These are phyloP conservation scores for Phycomyces nitens DNA, from an alignment of 192 early-diverging fungal species.

Conservation along the genomic window DNA sequence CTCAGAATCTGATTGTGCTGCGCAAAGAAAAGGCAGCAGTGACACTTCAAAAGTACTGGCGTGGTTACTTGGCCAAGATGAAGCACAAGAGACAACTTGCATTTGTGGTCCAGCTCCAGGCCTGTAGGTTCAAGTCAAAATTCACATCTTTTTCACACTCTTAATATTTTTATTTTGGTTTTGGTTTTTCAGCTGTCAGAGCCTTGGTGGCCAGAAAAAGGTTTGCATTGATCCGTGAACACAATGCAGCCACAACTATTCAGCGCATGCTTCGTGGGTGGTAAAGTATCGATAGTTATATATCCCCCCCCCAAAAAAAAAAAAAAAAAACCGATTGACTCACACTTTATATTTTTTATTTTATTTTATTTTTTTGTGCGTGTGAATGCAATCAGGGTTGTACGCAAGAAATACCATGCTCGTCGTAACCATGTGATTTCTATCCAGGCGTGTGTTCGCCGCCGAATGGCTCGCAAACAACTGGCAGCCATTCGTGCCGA, in stretches of 20 bases:
- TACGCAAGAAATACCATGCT: conserved; percentile 56
- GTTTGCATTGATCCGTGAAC: conserved; percentile 58
- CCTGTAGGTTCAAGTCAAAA: conserved; percentile 24
- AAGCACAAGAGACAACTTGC: conserved; percentile 36
- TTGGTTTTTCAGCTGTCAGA: conserved; percentile 41
- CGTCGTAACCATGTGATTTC: conserved; percentile 60
- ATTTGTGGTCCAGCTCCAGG: conserved; percentile 64
- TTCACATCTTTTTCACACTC: neutral
- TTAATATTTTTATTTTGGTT: neutral
- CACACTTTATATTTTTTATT: neutral
- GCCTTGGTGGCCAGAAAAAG: conserved; percentile 61
- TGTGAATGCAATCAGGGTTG: conserved; percentile 24
- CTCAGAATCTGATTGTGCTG: conserved; percentile 44
- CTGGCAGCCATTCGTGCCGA: conserved; percentile 75
- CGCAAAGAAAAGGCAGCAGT: conserved; percentile 70
- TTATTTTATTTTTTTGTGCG: neutral
- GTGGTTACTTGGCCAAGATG: conserved; percentile 58
- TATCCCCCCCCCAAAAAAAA: neutral
- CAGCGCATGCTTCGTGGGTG: conserved; percentile 72
- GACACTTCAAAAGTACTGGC: conserved; percentile 70
- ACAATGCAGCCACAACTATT: conserved; percentile 69
- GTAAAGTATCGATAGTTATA: conserved; percentile 7
- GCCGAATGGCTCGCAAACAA: conserved; percentile 65
- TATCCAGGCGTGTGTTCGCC: conserved; percentile 81
- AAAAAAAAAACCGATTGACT: no score